Conservation (phyloP, 2,329 filamentous ascomycete species). For the Neonectria hederae region DNA sequence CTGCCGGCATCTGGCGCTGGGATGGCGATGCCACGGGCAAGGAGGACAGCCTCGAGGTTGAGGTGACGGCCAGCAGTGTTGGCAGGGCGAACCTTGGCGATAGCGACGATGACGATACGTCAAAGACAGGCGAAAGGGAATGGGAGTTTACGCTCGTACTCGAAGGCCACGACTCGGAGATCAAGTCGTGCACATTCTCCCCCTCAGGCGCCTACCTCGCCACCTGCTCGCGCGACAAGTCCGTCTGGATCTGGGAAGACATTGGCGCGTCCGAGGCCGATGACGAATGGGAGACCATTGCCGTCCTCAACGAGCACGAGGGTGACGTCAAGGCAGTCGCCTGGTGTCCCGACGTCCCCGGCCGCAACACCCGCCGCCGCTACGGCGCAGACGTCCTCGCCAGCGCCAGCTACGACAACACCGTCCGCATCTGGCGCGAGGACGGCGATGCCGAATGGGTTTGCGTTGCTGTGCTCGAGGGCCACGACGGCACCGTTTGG, state of each 20-base stretch:
- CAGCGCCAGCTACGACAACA: conserved; percentile 94
- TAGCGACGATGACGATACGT: conserved; percentile 48
- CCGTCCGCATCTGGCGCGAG: conserved; percentile 87
- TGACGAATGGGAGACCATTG: conserved; percentile 96
- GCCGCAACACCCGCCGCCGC: conserved; percentile 55
- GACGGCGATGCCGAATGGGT: conserved; percentile 92
- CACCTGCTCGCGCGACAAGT: conserved; percentile 92
- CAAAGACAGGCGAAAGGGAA: conserved; percentile 75
- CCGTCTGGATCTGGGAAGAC: conserved; percentile 99
- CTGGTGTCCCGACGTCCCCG: conserved; percentile 81
- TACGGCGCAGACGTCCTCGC: conserved; percentile 79
- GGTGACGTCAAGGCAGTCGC: conserved; percentile 94
- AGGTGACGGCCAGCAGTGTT: conserved; percentile 48
- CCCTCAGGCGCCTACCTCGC: conserved; percentile 82
- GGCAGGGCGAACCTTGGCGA: conserved; percentile 30
- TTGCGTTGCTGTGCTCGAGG: conserved; percentile 82
- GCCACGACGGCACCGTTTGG: conserved; percentile 91
- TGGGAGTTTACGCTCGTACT: conserved; percentile 94
- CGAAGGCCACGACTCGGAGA: conserved; percentile 94
- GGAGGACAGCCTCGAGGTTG: conserved; percentile 52
- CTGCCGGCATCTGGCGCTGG: conserved; percentile 84
- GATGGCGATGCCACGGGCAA: conserved; percentile 57
- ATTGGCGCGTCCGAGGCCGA: conserved; percentile 77
- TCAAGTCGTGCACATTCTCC: conserved; percentile 81
- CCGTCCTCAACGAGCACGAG: conserved; percentile 92